Evolutionary conservation across 177 flowering plant species (phyloP).

Genomic region (Vitis hybrid): DNA sequence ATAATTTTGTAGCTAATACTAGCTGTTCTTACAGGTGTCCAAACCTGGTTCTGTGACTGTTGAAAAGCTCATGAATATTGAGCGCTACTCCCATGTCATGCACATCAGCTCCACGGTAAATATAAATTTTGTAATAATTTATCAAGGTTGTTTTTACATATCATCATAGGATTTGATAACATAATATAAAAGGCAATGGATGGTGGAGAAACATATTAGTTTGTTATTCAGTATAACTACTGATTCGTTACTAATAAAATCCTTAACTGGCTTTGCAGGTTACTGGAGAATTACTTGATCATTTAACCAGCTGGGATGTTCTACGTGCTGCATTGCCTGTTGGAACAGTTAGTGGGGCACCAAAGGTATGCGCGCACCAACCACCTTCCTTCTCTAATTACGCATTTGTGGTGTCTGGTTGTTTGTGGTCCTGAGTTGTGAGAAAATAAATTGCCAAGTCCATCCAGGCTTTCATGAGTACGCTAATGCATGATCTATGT

Average conservation of each 20-base stretch:
- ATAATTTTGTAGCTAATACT: background rate
- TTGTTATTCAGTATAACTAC: background rate
- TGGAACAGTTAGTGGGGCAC: slow-evolving; percentile 99
- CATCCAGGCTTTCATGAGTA: background rate
- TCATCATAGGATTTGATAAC: no score
- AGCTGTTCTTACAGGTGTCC: slow-evolving; percentile 61
- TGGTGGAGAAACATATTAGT: background rate
- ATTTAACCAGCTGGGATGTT: slow-evolving; percentile 88
- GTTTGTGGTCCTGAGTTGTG: background rate
- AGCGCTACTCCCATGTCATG: slow-evolving; percentile 97
- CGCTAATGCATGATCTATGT: background rate
- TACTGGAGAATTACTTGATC: slow-evolving; percentile 80
- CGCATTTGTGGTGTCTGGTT: background rate
- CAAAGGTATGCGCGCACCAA: slow-evolving; percentile 60
- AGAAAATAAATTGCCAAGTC: background rate
- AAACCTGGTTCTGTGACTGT: slow-evolving; percentile 92
- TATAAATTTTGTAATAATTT: background rate
- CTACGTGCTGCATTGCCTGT: slow-evolving; percentile 91
- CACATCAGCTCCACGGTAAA: slow-evolving; percentile 97
- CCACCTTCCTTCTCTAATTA: background rate
- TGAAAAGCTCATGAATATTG: slow-evolving; percentile 88
- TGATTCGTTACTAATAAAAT: background rate
- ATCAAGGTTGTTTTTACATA: no score
- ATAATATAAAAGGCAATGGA: background rate
- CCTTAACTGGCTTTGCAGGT: slow-evolving; percentile 47